phyloP scores from a whole-genome alignment of 192 early-diverging fungal species.

The Dissophora ornata region DNA sequence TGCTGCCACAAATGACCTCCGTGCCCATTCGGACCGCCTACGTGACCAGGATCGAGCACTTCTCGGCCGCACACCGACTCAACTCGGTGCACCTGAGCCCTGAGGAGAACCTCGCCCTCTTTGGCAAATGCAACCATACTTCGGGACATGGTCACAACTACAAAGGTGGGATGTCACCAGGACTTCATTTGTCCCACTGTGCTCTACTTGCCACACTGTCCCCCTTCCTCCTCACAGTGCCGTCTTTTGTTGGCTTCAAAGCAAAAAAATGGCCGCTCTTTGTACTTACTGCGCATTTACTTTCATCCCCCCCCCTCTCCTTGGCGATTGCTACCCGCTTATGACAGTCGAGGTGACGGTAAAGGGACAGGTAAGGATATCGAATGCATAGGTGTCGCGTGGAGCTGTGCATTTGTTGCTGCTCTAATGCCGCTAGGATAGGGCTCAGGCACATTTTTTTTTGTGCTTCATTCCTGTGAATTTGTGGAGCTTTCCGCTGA shows the following conservation, averaged over 20 bases:
- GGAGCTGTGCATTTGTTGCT: background rate
- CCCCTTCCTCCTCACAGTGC: too few relatives aligned
- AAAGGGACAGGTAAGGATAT: constrained; percentile 69
- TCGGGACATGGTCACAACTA: constrained; percentile 95
- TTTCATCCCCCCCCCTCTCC: too few relatives aligned
- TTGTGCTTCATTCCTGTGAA: too few relatives aligned
- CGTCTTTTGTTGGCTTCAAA: too few relatives aligned
- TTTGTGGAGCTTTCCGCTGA: constrained; percentile 7
- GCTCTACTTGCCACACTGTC: background rate
- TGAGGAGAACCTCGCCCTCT: constrained; percentile 78
- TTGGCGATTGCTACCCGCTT: too few relatives aligned
- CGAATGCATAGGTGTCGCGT: background rate
- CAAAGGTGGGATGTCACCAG: constrained; percentile 60
- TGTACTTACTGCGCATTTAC: too few relatives aligned
- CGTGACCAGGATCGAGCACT: constrained; percentile 80
- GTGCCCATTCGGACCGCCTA: constrained; percentile 65
- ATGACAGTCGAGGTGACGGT: constrained; percentile 77
- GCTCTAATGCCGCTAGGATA: too few relatives aligned
- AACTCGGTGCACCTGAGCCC: constrained; percentile 77
- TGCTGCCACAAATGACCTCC: constrained; percentile 26
- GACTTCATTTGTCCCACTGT: too few relatives aligned
- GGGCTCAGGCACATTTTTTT: too few relatives aligned
- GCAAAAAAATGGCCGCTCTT: too few relatives aligned
- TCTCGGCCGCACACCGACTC: constrained; percentile 92
- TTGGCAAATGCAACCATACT: constrained; percentile 90